Percentiles rank a stretch among this genome's conserved stretches.
Conservation (phyloP, 768 basidiomycete genomes). For the Tulasnella sp. region DNA sequence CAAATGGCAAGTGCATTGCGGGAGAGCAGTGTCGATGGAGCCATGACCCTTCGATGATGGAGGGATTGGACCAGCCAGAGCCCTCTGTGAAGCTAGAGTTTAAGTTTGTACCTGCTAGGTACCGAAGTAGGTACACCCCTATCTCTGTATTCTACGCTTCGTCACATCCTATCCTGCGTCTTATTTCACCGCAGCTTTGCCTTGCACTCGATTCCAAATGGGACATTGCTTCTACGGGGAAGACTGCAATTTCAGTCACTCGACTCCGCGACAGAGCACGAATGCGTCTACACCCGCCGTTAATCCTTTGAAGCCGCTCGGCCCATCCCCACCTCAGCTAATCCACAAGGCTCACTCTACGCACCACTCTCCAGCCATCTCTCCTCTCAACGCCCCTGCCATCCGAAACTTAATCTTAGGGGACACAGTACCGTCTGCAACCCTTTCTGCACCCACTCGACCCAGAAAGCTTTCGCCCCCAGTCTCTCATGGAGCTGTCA, state of each 20-base stretch:
- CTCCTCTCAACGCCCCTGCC: conserved; percentile 16
- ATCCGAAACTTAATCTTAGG: conserved; percentile 19
- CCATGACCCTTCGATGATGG: conserved; percentile 16
- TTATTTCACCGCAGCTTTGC: conserved; percentile 8
- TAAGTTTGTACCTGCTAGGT: conserved; percentile 23
- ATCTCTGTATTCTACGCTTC: neutral
- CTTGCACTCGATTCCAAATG: conserved; percentile 19
- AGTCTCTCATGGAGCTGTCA: conserved; percentile 7
- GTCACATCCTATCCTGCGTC: neutral
- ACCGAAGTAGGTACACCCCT: conserved; percentile 18
- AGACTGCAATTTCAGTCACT: conserved; percentile 24
- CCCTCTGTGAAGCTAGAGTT: conserved; percentile 8
- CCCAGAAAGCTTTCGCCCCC: conserved; percentile 23
- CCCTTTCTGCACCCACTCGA: conserved; percentile 19
- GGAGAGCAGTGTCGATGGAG: conserved; percentile 26
- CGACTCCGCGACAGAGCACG: conserved; percentile 7
- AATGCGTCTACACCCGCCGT: conserved; percentile 12
- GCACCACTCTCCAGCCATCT: conserved; percentile 18
- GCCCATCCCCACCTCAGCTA: conserved; percentile 20
- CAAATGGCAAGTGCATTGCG: conserved; percentile 26
- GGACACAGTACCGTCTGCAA: conserved; percentile 7
- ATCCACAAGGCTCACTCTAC: conserved; percentile 21
- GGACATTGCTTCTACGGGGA: conserved; percentile 28
- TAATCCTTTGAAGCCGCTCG: neutral
- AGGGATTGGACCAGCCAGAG: neutral